Base-by-base conservation (phyloP, 2,329 filamentous ascomycete genomes). In the Metarhizium sp. region DNA sequence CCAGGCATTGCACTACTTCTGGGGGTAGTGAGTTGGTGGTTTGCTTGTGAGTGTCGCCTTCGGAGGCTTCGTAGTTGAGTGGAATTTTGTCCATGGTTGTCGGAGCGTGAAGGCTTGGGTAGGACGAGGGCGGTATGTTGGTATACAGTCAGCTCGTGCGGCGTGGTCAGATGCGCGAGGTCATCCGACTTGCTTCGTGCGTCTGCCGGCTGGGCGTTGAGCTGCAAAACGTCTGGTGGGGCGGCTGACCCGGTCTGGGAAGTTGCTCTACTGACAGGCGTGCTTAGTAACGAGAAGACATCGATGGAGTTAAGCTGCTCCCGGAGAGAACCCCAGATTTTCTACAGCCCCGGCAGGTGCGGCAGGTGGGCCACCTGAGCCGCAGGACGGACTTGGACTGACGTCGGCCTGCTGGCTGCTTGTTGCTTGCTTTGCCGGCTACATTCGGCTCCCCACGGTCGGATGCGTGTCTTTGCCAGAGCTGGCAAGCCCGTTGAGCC, bases 1-100 rank as follows among this genome's bases (percentile, higher is more conserved):
- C 86, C 29, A 99, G 83, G 68, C 92, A 96, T 65, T 91, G 86
- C 13, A 94, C 81, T 25, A 97, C 94, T 71, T 96, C 92, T 4
- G 79, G 76, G 0, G 94, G 94, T 2, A 97, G 80, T 8, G 80
- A 80, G 56, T 79, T 78, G 42, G 88, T 86, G 57, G 81, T 71
- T 68, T 86, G 83, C 59, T 85, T 87, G 70, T 91, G 78, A 48
- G 84, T 90, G 55, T 87, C 79, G 60, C 86, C 85, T 52, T 85
- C 83, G 6, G 88, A 92, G 56, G 86, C 81, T 70, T 90, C 86
- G 69, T 88, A 86, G 66, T 84, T 88, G 59, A 91, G 79, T 3
- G 86, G 85, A 60, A 86, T 84, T 67, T 87, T 81, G 59, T 85
- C 77, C 78, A 81, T 81, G 57, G 50, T 25, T 25, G 16, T 16